A percentile compares a stretch with the other conserved stretches of the same genome.
These are phyloP conservation scores for Botrytis deweyae DNA, from an alignment of 2,329 filamentous ascomycete genomes.

Conservation along the genomic window DNA sequence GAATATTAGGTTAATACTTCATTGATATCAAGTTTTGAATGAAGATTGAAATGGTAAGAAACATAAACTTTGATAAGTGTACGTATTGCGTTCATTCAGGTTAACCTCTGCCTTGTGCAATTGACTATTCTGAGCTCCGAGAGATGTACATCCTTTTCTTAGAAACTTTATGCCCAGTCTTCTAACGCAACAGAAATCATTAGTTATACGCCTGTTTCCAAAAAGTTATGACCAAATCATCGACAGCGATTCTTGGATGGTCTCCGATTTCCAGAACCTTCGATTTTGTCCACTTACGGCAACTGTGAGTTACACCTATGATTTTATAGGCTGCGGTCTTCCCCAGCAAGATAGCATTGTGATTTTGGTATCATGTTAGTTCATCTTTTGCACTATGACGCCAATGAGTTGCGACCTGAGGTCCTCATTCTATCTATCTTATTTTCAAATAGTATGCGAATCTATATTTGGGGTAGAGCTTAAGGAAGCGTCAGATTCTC, in stretches of 20 bases:
- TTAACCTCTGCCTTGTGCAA: not conserved
- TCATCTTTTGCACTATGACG: not conserved
- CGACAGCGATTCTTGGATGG: not conserved
- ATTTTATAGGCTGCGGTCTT: not conserved
- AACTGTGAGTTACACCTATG: not conserved
- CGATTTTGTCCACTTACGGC: not conserved
- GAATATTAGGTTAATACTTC: not conserved
- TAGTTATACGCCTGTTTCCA: not conserved
- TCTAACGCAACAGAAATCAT: not conserved
- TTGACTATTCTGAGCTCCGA: not conserved
- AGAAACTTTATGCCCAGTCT: not conserved
- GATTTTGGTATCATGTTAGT: not conserved
- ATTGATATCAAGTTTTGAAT: not conserved
- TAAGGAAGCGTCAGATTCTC: conserved; percentile 47
- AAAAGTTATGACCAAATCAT: not conserved
- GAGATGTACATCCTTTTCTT: not conserved
- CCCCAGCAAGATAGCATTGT: not conserved
- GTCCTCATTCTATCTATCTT: not conserved
- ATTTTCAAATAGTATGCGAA: not conserved
- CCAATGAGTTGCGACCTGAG: not conserved
- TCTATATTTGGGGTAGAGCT: conserved; percentile 6
- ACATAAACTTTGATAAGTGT: not conserved
- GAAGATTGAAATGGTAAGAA: not conserved
- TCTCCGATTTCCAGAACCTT: not conserved
- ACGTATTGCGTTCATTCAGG: not conserved